Evolutionary conservation across 176 grass and related monocot species (phyloP).

Genomic region (Aegilops sharonensis): DNA sequence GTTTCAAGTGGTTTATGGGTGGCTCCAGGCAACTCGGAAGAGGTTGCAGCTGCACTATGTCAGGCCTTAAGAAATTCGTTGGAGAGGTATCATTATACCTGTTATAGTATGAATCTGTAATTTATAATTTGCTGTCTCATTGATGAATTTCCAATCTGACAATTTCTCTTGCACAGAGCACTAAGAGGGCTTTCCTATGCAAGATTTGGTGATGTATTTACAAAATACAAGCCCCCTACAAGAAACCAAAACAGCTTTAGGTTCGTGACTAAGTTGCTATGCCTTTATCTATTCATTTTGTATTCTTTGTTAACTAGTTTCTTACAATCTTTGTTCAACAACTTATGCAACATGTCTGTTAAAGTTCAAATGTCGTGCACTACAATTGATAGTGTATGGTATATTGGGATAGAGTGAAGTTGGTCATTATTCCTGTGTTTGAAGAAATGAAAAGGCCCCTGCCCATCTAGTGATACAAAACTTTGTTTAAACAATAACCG

Average conservation of each 20-base stretch:
- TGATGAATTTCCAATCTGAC: slow-evolving; percentile 22
- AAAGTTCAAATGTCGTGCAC: background rate
- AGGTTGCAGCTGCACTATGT: slow-evolving; percentile 78
- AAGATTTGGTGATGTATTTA: slow-evolving; percentile 94
- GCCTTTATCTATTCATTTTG: slow-evolving; percentile 24
- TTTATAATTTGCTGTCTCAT: background rate
- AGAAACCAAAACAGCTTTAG: slow-evolving; percentile 78
- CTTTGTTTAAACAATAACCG: slow-evolving; percentile 9
- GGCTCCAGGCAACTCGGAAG: slow-evolving; percentile 94
- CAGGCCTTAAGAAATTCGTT: slow-evolving; percentile 91
- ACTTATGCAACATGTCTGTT: background rate
- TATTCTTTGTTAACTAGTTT: background rate
- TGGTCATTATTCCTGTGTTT: slow-evolving; percentile 10
- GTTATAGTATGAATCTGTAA: slow-evolving; percentile 6
- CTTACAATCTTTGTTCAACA: background rate
- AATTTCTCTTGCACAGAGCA: slow-evolving; percentile 50
- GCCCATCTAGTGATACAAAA: background rate
- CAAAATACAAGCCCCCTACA: slow-evolving; percentile 73
- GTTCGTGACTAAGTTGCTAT: slow-evolving; percentile 29
- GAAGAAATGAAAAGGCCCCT: slow-evolving; percentile 4
- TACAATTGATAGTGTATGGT: slow-evolving; percentile 9
- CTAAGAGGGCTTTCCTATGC: slow-evolving; percentile 82
- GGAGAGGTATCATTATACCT: slow-evolving; percentile 75
- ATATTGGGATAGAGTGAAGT: background rate
- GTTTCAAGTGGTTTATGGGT: slow-evolving; percentile 88